Evolutionary conservation across 345 rosid genomes (phyloP), one percentile per base, ranked within the genome.

Genomic region (Eucalyptus guilfoylei): DNA sequence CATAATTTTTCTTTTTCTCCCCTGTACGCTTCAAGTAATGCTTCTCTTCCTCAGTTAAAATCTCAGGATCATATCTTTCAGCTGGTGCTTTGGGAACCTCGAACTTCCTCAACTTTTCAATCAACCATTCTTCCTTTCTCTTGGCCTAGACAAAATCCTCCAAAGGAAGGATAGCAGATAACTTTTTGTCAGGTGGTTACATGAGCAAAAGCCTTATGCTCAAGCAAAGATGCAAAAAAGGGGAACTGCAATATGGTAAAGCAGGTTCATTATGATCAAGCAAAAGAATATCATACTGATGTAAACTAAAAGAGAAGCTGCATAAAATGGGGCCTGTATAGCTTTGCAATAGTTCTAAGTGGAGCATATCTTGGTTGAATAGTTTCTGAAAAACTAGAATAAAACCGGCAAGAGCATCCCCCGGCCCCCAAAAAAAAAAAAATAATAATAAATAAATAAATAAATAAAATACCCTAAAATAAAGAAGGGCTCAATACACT

Each of bases 11-110:
- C 91, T 94, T 96, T 93, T 97, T 97, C 92, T 96, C 99, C 47
- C 98, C 97, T 34, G 96, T 96, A 85, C 98, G 99, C 94, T 95
- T 96, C 76, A 96, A 88, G 93, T 95, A 97, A 93, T 96, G 99
- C 92, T 87, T 95, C 95, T 97, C 98, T 91, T 97, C 99, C 93
- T 96, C 99, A 1, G 98, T 96, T 91, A 97, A 92, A 88, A 91
- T 94, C 90, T 97, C 98, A 83, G 98, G 98, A 95, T 97, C 98
- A 91, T 94, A 91, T 12, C 91, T 88, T 81, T 96, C 98, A 30
- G 91, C 91, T 47, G 94, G 95, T 55, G 93, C 90, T 90, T 93
- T 95, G 28, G 93, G 93, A 88, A 95, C 89, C 67, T 95, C 96
- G 88, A 90, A 96, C 86, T 96, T 97, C 92, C 96, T 95, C 91